A percentile compares a stretch with the other conserved stretches of the same genome.
phyloP scores from a whole-genome alignment of 1,284 basidiomycete species.

The Xerocomus minutiporus region DNA sequence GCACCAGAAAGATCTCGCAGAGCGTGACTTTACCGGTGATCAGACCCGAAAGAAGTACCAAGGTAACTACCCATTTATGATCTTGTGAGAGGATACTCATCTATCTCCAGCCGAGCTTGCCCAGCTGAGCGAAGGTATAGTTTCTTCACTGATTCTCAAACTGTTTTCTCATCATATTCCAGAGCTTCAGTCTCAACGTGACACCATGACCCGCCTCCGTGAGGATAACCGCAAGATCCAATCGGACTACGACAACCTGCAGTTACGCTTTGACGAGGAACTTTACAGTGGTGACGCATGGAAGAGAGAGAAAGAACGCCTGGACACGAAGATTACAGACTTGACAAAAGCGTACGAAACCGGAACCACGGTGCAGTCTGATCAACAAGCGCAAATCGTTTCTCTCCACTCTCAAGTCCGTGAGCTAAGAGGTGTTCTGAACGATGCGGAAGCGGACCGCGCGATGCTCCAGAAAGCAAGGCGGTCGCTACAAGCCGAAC shows the following conservation, averaged over 20 bases:
- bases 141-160: not conserved
- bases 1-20: conserved; percentile 70
- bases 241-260: conserved; percentile 73
- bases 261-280: conserved; percentile 72
- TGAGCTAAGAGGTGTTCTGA: conserved; percentile 73
- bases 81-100: conserved; percentile 6
- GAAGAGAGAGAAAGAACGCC: conserved; percentile 82
- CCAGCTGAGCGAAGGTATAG: conserved; percentile 68
- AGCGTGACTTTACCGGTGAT: conserved; percentile 72
- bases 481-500: conserved; percentile 72
- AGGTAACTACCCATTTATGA: conserved; percentile 38
- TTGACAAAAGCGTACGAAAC: conserved; percentile 75
- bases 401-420: conserved; percentile 79
- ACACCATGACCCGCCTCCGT: conserved; percentile 66
- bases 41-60: conserved; percentile 83
- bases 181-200: conserved; percentile 75
- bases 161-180: conserved; percentile 8
- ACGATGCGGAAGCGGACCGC: conserved; percentile 80
- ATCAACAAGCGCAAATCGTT: conserved; percentile 81
- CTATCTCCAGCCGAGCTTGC: conserved; percentile 58
- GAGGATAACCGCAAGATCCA: conserved; percentile 78
- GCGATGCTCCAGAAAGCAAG: conserved; percentile 77
- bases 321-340: conserved; percentile 78
- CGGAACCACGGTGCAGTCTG: conserved; percentile 65
- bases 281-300: conserved; percentile 72